A percentile compares a stretch with the other conserved stretches of the same genome.
These are phyloP conservation scores for Alternaria dauci DNA, from an alignment of 2,329 filamentous ascomycete genomes.

Conservation along the genomic window DNA sequence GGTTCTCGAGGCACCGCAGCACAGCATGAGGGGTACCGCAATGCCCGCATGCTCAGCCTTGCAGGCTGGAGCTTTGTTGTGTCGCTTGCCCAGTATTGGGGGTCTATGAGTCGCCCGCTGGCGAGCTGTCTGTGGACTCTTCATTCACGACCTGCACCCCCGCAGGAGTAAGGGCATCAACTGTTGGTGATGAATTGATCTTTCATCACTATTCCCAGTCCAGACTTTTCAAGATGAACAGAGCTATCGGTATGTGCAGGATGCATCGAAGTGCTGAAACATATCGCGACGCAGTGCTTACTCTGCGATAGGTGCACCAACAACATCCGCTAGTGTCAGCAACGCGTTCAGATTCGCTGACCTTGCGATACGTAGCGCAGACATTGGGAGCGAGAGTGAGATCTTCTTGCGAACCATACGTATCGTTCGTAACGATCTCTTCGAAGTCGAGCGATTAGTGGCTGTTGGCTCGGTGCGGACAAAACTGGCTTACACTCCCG, in stretches of 20 bases:
- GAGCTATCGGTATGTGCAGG: neutral
- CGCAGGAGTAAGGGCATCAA: neutral
- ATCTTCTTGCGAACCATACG: slow-evolving; percentile 37
- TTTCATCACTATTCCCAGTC: neutral
- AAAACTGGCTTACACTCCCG: slow-evolving; percentile 23
- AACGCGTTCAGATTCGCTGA: slow-evolving; percentile 36
- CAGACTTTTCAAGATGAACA: neutral
- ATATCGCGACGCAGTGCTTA: neutral
- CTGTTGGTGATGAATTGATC: neutral
- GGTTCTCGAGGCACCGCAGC: neutral
- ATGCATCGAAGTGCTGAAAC: neutral
- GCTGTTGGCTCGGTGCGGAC: slow-evolving; percentile 15
- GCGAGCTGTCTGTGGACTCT: neutral
- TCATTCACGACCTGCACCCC: neutral
- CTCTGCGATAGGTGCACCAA: neutral
- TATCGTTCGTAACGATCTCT: slow-evolving; percentile 34
- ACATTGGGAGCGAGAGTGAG: slow-evolving; percentile 35
- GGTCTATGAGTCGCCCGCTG: slow-evolving; percentile 7
- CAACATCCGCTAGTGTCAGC: slow-evolving; percentile 24
- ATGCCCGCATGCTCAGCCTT: slow-evolving; percentile 6
- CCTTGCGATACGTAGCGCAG: slow-evolving; percentile 28
- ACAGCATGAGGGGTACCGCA: neutral
- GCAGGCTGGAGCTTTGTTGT: neutral
- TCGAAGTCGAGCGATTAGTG: slow-evolving; percentile 32
- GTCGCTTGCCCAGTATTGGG: neutral